Evolutionary conservation across 108 stramenopile genomes (phyloP).

Genomic region (Skeletonema menzelii): DNA sequence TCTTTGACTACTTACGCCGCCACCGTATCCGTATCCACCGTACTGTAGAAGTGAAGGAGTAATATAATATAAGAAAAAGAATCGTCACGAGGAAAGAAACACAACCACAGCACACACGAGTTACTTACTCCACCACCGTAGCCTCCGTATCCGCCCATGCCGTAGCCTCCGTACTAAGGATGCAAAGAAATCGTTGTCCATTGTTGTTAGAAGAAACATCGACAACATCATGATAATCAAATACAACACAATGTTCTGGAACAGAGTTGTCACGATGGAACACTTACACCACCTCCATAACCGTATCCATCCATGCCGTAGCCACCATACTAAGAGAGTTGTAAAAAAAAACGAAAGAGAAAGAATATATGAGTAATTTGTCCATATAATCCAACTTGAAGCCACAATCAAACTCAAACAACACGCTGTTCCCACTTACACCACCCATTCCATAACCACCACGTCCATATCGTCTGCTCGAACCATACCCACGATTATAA

Average conservation of each 20-base stretch:
- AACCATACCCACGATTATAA: constrained; percentile 3
- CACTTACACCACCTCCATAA: constrained; percentile 15
- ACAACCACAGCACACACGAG: neutral
- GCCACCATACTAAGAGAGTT: neutral
- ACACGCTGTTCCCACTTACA: neutral
- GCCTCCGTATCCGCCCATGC: constrained; percentile 9
- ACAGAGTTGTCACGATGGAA: constrained; percentile 12
- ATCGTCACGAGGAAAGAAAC: neutral
- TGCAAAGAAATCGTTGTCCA: no score
- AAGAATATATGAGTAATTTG: no score
- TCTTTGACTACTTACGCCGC: no score
- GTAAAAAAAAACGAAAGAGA: no score
- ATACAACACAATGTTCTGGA: constrained; percentile 3
- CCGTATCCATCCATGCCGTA: constrained; percentile 8
- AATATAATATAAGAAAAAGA: neutral
- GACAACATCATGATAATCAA: no score
- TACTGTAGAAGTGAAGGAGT: neutral
- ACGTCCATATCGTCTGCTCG: neutral
- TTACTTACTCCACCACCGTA: constrained; percentile 11
- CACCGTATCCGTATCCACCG: constrained; percentile 16
- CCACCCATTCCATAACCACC: constrained; percentile 13
- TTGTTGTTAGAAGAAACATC: no score
- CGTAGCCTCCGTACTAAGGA: constrained; percentile 14
- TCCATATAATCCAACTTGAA: no score
- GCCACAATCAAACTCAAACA: neutral